Evolutionary conservation across 202 grass and related monocot species (phyloP), one percentile per base, ranked within the genome.

Genomic region (Eragrostis tef): DNA sequence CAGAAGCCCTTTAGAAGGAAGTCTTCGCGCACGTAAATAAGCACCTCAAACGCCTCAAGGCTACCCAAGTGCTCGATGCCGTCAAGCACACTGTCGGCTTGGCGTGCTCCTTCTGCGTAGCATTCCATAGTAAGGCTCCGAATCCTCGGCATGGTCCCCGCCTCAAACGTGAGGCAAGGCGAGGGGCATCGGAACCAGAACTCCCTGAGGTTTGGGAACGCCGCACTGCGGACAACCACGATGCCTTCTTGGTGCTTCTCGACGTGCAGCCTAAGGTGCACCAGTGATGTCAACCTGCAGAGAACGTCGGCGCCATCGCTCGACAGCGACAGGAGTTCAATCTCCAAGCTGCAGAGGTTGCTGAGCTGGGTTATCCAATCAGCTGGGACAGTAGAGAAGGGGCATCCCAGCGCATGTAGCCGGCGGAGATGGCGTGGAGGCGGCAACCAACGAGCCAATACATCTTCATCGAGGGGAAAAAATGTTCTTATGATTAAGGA

Each of bases 181-280:
- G 31, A 69, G 41, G 66, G 0, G 14, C 4, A 41, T 2, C 41
- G 45, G 70, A 86, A 80, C 60, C 6, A 6, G 0, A 86, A 59
- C 6, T 79, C 60, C 69, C 6, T 27, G 19, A 86, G 84, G 26
- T 80, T 45, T 11, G 1, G 84, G 14, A 86, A 80, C 7, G 14
- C 29, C 3, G 19, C 0, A 6, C 49, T 0, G 0, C 2, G 4
- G 39, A 74, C 0, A 7, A 50, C 19, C 14, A 49, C 1, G 20
- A 34, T 34, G 31, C 84, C 58, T 56, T 25, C 75, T 1, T 8
- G 59, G 69, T 14, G 43, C 0, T 71, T 1, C 0, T 1, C 0
- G 0, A 59, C 60, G 12, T 39, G 24, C 7, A 86, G 15, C 2
- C 0, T 42, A 2, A 80, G 77, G 50, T 68, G 61, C 41, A 86